Base-by-base conservation (phyloP, 139 green algal species). In the Picochlorum sp. region DNA sequence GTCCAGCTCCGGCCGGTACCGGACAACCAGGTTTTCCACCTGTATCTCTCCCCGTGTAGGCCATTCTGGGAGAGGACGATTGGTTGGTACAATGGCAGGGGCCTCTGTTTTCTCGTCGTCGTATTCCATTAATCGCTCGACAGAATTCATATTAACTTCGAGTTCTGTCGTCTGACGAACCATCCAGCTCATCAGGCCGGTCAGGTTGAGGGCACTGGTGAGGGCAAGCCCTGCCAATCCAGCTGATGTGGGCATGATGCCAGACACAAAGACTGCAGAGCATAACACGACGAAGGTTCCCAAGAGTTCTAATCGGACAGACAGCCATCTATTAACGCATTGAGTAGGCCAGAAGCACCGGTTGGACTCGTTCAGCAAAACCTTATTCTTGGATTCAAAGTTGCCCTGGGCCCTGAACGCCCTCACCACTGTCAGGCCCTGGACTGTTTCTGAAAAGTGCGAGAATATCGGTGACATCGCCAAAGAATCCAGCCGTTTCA, bases 321-420 rank as follows among this genome's bases (percentile, higher is more conserved):
- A 82, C 34, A 98, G 81, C 92, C 92, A 98, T 56, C 92, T 80
- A 73, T 98, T 96, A 20, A 90, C 75, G 49, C 82, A 71, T 74
- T 85, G 76, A 45, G 65, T 30, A 4, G 83, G 85, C 86, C 86
- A 94, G 50, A 73, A 89, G 1, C 73, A 76, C 14, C 77, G 69
- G 69, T 94, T 89, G 75, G 75, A 84, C 21, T 70, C 56, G 65
- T 88, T 70, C 11, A 96, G 67, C 24, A 87, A 72, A 1, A 0
- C 11, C 37, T 74, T 61, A 52, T 83, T 77, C 49, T 63, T 69
- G 41, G 49, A 54, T 23, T 69, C 71, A 57, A 88, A 89, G 54
- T 63, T 16, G 15, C 44, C 20, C 78, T 89, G 77, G 67, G 74
- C 73, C 3, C 79, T 58, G 63, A 95, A 96, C n/a, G 88, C 88